Evolutionary conservation across 2,329 filamentous ascomycete species (phyloP).

Genomic region (Pestalotiopsis sp.): DNA sequence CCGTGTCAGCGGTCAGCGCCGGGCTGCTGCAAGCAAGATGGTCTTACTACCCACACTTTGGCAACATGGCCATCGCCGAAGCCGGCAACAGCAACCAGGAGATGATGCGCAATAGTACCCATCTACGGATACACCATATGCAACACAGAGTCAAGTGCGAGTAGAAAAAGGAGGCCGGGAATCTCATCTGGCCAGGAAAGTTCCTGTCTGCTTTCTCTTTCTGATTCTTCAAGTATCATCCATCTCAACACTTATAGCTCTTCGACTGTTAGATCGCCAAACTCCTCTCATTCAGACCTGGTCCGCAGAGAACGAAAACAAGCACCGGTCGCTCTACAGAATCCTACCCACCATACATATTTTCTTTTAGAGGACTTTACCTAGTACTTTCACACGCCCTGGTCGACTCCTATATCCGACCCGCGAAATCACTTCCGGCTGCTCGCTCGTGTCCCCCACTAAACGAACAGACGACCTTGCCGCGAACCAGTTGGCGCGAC

Average conservation of each 20-base stretch:
- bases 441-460: background rate
- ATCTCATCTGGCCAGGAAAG: background rate
- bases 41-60: background rate
- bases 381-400: constrained; percentile 5
- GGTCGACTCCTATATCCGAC: background rate
- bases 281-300: background rate
- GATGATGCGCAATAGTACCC: background rate
- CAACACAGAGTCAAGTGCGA: background rate
- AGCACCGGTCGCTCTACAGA: background rate
- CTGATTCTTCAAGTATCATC: background rate
- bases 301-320: constrained; percentile 2
- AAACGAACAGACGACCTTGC: background rate
- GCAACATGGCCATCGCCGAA: background rate
- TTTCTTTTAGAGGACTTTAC: background rate
- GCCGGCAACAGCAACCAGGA: background rate
- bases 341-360: background rate
- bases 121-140: background rate
- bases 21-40: background rate
- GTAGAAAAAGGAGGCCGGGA: background rate
- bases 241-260: background rate
- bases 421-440: background rate
- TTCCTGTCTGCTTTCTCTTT: background rate
- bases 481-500: background rate
- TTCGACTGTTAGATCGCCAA: background rate
- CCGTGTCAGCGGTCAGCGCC: background rate